phyloP scores from a whole-genome alignment of 2,329 filamentous ascomycete species.

The Gnomoniopsis sp. region DNA sequence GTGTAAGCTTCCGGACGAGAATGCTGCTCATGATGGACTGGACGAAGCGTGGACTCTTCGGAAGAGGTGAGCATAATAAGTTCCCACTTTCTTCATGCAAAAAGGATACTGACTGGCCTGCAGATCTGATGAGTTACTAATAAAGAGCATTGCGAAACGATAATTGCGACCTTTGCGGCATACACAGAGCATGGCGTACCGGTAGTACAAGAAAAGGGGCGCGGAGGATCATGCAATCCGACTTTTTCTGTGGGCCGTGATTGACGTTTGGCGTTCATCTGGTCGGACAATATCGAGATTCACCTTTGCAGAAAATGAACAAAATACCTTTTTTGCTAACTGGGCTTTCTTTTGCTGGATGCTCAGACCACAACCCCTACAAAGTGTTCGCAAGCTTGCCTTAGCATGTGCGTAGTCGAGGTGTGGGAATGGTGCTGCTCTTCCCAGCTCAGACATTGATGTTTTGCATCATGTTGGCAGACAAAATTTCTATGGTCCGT shows the following conservation, averaged over 20 bases:
- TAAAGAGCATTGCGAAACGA: background rate
- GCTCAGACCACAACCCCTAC: background rate
- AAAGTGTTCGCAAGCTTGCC: no score
- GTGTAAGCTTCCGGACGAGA: constrained; percentile 86
- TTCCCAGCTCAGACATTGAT: no score
- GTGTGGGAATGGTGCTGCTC: no score
- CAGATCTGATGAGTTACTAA: constrained; percentile 35
- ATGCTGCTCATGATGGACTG: constrained; percentile 95
- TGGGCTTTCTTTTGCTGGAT: background rate
- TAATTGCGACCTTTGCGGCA: background rate
- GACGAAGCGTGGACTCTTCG: constrained; percentile 94
- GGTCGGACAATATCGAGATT: background rate
- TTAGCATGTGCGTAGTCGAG: no score
- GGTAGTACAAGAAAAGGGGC: background rate
- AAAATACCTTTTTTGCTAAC: background rate
- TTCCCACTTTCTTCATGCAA: background rate
- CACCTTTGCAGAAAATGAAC: background rate
- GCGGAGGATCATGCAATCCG: background rate
- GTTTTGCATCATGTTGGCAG: no score
- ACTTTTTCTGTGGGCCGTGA: background rate
- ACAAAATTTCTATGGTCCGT: no score
- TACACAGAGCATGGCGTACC: background rate
- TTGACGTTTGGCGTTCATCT: background rate
- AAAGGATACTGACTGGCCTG: constrained; percentile 4
- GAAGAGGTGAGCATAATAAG: constrained; percentile 69